Base-by-base conservation (phyloP, 2,329 filamentous ascomycete genomes). In the Colletotrichum truncatum region DNA sequence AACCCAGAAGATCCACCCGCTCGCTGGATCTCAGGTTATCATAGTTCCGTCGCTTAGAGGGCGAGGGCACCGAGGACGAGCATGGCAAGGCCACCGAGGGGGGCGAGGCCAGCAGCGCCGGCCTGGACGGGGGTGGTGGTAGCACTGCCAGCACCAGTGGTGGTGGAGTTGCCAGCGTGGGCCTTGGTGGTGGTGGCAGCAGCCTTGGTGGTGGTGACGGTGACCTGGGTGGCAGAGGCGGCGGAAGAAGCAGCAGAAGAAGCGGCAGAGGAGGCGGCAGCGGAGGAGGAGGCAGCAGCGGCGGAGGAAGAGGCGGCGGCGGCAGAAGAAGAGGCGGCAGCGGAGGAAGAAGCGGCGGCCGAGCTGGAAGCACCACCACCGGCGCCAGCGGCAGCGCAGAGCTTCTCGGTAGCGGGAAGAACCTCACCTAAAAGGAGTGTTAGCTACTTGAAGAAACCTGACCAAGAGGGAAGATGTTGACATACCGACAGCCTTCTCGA, bases 401-500 rank as follows among this genome's bases (percentile, higher is more conserved):
- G 74, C 59, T 70, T 70, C 69, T 75, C 60, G 23, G 75, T 73
- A 41, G 78, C 78, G 62, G 79, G 78, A 48, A 80, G 72, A 45
- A 81, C 78, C 68, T 80, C 67, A 70, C 71, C 80, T 82, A 53
- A 4, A 25, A 10, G 11, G 11, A 21, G n/a, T n/a, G 53, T 67
- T 43, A 64, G 51, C 10, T 32, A n/a, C 11, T 12, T 30, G 4
- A 4, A 28, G 2, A 16, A 3, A 14, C 3, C 11, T 21, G 14
- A 12, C n/a, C 11, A 30, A 6, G 25, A 3, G 5, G 16, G 23
- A 28, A 14, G 34, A 26, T 12, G 30, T 43, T 3, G 30, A 78
- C 79, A 51, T 76, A 81, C 79, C 73, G 54, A 81, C 26, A 70
- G 79, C 78, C 63, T 72, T 71, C 32, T 78, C 75, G 41, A 72